A percentile compares a stretch with the other conserved stretches of the same genome.
Conservation (phyloP, 1,139 yeast genomes). For the Nadsonia commutata region DNA sequence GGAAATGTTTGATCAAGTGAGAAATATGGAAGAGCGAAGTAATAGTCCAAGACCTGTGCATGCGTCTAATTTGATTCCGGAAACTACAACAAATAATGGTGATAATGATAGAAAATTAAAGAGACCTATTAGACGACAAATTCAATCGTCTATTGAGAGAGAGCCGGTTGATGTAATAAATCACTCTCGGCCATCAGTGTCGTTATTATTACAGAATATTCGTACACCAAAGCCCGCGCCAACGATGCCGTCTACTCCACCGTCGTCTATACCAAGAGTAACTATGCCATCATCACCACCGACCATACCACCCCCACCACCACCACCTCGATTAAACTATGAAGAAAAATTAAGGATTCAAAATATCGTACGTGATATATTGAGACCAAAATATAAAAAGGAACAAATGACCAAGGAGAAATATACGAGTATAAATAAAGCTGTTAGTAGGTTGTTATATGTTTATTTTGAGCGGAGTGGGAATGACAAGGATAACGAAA, state of each 20-base stretch:
- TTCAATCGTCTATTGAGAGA: slow-evolving; percentile 6
- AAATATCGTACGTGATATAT: slow-evolving; percentile 33
- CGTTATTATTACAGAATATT: neutral
- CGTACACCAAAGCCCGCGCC: slow-evolving; percentile 6
- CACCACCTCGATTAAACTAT: slow-evolving; percentile 19
- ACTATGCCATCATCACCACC: too few species aligned
- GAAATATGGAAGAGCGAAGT: too few species aligned
- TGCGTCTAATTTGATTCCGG: too few species aligned
- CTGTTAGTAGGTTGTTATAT: slow-evolving; percentile 30
- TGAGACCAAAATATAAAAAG: slow-evolving; percentile 35
- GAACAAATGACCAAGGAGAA: slow-evolving; percentile 28
- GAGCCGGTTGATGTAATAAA: neutral
- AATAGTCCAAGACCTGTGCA: too few species aligned
- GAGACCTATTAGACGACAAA: slow-evolving; percentile 12
- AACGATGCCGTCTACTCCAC: slow-evolving; percentile 5
- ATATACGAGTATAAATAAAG: slow-evolving; percentile 32
- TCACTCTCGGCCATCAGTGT: neutral
- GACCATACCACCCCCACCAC: slow-evolving; percentile 3
- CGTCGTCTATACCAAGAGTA: slow-evolving; percentile 3
- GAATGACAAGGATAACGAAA: slow-evolving; percentile 1
- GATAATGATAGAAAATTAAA: slow-evolving; percentile 10
- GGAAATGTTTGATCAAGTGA: slow-evolving; percentile 20
- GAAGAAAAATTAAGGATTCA: slow-evolving; percentile 39
- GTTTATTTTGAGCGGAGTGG: slow-evolving; percentile 13
- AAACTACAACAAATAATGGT: slow-evolving; percentile 1